A percentile compares a stretch with the other conserved stretches of the same genome.
Evolutionary conservation across 257 asterid genomes (phyloP).

Genomic region (Solanum rostratum): DNA sequence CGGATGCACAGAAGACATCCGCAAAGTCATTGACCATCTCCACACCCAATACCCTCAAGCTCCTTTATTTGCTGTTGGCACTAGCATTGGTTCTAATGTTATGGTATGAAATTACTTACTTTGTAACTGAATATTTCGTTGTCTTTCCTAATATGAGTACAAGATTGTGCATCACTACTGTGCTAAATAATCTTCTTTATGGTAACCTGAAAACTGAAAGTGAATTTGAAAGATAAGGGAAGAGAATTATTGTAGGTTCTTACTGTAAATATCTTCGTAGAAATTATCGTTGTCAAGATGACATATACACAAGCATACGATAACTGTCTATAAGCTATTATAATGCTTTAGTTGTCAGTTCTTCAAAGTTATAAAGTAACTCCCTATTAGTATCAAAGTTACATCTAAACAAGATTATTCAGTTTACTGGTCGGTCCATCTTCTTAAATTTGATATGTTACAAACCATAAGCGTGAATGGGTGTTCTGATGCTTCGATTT

Average conservation of each 20-base stretch:
- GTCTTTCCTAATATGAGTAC: neutral
- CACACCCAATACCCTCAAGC: conserved; percentile 48
- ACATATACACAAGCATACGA: neutral
- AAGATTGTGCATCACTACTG: neutral
- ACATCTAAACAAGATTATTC: neutral
- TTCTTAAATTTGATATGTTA: neutral
- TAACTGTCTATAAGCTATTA: neutral
- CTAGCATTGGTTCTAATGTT: conserved; percentile 76
- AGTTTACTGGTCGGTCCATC: neutral
- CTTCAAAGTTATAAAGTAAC: neutral
- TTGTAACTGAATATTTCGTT: neutral
- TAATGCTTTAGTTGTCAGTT: neutral
- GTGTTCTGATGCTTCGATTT: neutral
- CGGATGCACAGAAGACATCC: conserved; percentile 70
- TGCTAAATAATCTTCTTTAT: neutral
- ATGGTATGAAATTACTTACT: conserved; percentile 30
- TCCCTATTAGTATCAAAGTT: neutral
- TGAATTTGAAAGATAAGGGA: neutral
- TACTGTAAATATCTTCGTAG: neutral
- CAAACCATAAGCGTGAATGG: neutral
- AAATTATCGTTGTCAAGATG: neutral
- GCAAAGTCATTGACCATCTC: conserved; percentile 40
- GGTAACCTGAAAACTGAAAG: neutral
- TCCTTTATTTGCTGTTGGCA: conserved; percentile 61
- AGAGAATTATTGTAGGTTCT: neutral